Evolutionary conservation across 1,139 yeast species (phyloP), one percentile per base, ranked within the genome.

Genomic region (Geotrichum reessii): DNA sequence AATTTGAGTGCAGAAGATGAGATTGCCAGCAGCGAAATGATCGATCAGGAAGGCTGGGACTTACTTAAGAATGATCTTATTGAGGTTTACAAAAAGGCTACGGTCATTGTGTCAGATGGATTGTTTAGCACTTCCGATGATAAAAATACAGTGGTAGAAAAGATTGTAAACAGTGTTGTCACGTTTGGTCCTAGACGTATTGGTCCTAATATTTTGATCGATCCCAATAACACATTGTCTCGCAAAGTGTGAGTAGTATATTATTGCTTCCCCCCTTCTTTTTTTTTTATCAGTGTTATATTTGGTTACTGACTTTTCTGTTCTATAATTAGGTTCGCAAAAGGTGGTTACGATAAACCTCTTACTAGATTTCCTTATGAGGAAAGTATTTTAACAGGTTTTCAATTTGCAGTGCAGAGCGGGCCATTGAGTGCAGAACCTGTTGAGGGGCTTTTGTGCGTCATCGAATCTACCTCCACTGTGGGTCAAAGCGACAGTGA

Each of bases 341-440:
- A 47, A 11, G 14, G 50, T 47, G 54, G 25, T 19, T 14, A 47
- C 3, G 24, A 33, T 6, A n/a, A 21, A 24, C 6, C 47, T 22
- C 25, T 24, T 19, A 47, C 14, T 3, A 22, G 56, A 14, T 58
- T 61, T 52, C 82, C 77, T 55, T 85, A 77, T 68, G 90, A 85
- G 63, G 85, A 85, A 58, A 83, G 86, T 65, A 73, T 93, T 5
- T 69, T 87, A 52, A 86, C 88, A 65, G 99, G 97, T 0, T 92
- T 91, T 72, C 95, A 90, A 68, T 74, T 91, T 55, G 90, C 97
- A 1, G 82, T 84, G 57, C 78, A 81, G 53, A 90, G 85, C 67
- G 99, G 99, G 0, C 98, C 98, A 0, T 76, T 95, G 57, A 85
- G 95, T 0, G 82, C 86, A 3, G 99, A 95, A 70, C 93, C 92